These are phyloP conservation scores for Lactifluus volemus DNA, from an alignment of 768 basidiomycete species.

Conservation along the genomic window DNA sequence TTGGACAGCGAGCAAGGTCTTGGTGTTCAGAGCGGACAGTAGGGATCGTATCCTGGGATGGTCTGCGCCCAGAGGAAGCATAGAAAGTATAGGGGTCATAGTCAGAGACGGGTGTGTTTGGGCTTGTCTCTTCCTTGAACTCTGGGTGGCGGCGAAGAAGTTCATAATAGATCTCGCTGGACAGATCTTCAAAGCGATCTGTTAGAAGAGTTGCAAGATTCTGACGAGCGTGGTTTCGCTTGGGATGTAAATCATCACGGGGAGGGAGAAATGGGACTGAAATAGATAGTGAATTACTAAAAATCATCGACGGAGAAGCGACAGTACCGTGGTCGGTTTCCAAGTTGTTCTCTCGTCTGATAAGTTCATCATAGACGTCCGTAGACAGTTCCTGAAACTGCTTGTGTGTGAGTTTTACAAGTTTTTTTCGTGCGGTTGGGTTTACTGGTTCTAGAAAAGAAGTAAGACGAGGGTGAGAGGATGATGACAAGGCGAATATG, in stretches of 20 bases:
- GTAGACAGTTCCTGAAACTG: slow-evolving; percentile 98
- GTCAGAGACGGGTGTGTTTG: slow-evolving; percentile 3
- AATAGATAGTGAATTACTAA: neutral
- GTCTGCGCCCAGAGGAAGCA: slow-evolving; percentile 36
- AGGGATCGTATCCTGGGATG: slow-evolving; percentile 39
- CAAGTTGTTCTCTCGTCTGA: slow-evolving; percentile 61
- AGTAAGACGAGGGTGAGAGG: neutral
- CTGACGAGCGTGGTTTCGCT: slow-evolving; percentile 94
- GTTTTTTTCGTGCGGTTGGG: slow-evolving; percentile 78
- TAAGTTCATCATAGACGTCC: slow-evolving; percentile 94
- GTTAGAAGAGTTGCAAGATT: slow-evolving; percentile 92
- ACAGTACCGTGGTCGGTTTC: slow-evolving; percentile 59
- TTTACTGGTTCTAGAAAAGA: slow-evolving; percentile 52
- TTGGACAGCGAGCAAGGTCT: slow-evolving; percentile 49
- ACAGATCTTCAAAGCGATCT: slow-evolving; percentile 85
- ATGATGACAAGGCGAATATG: neutral
- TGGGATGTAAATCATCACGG: slow-evolving; percentile 91
- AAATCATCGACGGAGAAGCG: neutral
- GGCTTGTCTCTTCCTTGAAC: slow-evolving; percentile 77
- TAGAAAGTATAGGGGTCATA: slow-evolving; percentile 2
- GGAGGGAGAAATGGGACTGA: slow-evolving; percentile 87
- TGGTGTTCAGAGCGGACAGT: slow-evolving; percentile 28
- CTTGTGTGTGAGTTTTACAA: slow-evolving; percentile 87
- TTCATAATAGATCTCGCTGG: slow-evolving; percentile 92
- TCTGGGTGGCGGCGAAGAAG: slow-evolving; percentile 91